Base-by-base conservation (phyloP, 139 green algal species). In the Pedinophyceae sp. region DNA sequence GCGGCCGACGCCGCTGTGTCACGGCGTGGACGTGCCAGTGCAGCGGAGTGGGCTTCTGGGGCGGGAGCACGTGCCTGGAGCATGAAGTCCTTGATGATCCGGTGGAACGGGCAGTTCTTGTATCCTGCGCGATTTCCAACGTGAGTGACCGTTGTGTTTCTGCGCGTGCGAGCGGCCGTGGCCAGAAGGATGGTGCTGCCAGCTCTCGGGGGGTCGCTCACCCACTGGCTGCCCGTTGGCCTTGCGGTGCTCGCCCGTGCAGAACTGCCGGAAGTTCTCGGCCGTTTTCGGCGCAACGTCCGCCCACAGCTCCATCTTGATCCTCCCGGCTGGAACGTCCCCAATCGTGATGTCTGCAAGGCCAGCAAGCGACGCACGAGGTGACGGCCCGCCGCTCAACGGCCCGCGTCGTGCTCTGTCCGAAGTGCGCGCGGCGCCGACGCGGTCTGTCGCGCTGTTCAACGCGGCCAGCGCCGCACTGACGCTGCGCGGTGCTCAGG, bases 61-160 rank as follows among this genome's bases (percentile, higher is more conserved):
- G n/a, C n/a, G n/a, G n/a, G n/a, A n/a, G n/a, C n/a, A n/a, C n/a
- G n/a, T n/a, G n/a, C n/a, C 40, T 79, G 71, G 13, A 94, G 73
- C 86, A 97, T 95, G 67, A 93, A 93, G 20, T 80, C 81, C 58
- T 91, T 93, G 71, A 98, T 98, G 5, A 97, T 67, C n/a, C 90
- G 62, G 59, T 98, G 90, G 61, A 98, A 96, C 2, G 60, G 47
- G 54, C 74, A 85, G 40, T 54, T 49, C 55, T 82, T 82, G 60
- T 78, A 82, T 15, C 59, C 58, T 47, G n/a, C n/a, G n/a, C n/a
- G n/a, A n/a, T n/a, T n/a, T n/a, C n/a, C n/a, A n/a, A n/a, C n/a
- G n/a, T n/a, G n/a, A n/a, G n/a, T n/a, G n/a, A n/a, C n/a, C n/a
- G n/a, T n/a, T n/a, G n/a, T n/a, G 16, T 17, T 16, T 47, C 39